Base-by-base conservation (phyloP, 2,329 filamentous ascomycete species). In the Ophiocordyceps camponoti-saundersi region DNA sequence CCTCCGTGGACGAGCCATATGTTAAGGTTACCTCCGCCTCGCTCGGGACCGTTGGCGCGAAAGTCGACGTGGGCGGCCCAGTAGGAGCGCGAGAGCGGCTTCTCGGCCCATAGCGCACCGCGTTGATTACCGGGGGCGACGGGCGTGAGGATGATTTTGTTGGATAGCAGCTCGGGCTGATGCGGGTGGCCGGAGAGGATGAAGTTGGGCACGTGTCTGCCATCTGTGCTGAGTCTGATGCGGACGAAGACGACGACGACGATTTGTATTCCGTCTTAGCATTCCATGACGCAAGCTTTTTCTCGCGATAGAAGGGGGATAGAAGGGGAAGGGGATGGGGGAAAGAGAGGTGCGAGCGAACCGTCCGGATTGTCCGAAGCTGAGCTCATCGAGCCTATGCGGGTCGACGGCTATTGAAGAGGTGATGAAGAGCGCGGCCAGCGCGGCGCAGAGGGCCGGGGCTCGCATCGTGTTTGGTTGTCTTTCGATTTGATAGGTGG, bases 141-240 rank as follows among this genome's bases (percentile, higher is more conserved):
- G 12, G 92, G 90, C 1, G 92, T 98, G 48, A 98, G 76, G 60
- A 98, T 84, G 49, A 96, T 61, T 61, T 89, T 87, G 71, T 96
- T 90, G 53, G 88, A 94, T 49, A 95, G 77, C 50, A 82, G 63
- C 57, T 82, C 75, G 53, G 78, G 77, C 34, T 63, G 54, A 51
- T 66, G 60, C 26, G 77, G 76, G 42, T 67, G 68, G 59, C 77
- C 77, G 47, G 70, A 65, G 50, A 78, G 61, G 48, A 64, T 60
- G 58, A 76, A 81, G 59, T 73, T 65, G 50, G 75, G 73, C 45
- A 81, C 65, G 47, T 62, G 61, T 15, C 23, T 34, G 12, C 48
- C 49, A 36, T 32, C 42, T 34, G 46, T 20, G 23, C 44, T 47
- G 43, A 42, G 15, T 26, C 46, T 48, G 32, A 12, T 34, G 3